Evolutionary conservation across 192 early-diverging fungal genomes (phyloP).

Genomic region (Phycomyces nitens): DNA sequence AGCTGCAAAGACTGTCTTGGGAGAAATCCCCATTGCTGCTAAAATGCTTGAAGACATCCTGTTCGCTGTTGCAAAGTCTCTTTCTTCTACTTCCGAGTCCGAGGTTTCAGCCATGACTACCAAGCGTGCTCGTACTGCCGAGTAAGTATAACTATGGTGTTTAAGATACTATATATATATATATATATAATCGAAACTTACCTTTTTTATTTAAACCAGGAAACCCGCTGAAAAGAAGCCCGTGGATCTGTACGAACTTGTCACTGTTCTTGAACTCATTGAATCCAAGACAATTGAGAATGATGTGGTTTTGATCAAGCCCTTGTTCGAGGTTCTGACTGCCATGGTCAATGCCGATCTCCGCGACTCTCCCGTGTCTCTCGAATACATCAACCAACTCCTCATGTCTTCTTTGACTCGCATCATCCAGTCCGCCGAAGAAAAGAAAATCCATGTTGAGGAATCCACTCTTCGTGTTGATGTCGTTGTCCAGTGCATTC

Average conservation of each 20-base stretch:
- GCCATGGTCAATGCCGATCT: slow-evolving; percentile 55
- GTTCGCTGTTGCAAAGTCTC: slow-evolving; percentile 1
- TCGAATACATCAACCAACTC: slow-evolving; percentile 89
- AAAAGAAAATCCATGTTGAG: slow-evolving; percentile 38
- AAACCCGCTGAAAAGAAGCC: slow-evolving; percentile 23
- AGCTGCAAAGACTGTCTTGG: slow-evolving; percentile 44
- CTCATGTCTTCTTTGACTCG: slow-evolving; percentile 65
- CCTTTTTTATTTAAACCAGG: background rate
- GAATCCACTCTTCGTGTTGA: slow-evolving; percentile 80
- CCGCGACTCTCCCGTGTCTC: slow-evolving; percentile 47
- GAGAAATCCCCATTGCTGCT: slow-evolving; percentile 32
- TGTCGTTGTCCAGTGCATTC: slow-evolving; percentile 82
- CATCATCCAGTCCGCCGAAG: slow-evolving; percentile 45
- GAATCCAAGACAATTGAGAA: slow-evolving; percentile 58
- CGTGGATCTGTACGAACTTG: slow-evolving; percentile 50
- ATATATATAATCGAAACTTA: background rate
- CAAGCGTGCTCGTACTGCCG: slow-evolving; percentile 16
- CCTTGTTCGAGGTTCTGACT: slow-evolving; percentile 70
- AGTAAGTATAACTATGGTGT: background rate
- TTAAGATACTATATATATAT: background rate
- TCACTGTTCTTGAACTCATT: slow-evolving; percentile 72
- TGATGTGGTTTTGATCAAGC: slow-evolving; percentile 53
- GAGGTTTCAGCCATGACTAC: background rate
- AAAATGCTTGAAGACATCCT: slow-evolving; percentile 16
- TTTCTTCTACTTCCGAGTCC: background rate